Conservation (phyloP, 257 asterid species). For the Salvia miltiorrhiza region DNA sequence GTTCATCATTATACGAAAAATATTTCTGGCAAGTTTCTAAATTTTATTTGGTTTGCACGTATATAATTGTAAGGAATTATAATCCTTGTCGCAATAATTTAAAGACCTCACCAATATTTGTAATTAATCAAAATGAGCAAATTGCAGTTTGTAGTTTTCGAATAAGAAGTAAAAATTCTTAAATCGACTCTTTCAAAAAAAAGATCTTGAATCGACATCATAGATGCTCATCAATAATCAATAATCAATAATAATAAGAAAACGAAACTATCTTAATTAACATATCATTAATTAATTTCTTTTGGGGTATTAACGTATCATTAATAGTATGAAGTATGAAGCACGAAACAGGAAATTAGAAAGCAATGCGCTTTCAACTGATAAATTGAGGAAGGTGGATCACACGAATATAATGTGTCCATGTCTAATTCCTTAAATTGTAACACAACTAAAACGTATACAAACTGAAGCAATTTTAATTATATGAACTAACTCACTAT, state of each 20-base stretch:
- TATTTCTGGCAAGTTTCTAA: not conserved
- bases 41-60: not conserved
- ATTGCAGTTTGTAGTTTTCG: too few relatives aligned
- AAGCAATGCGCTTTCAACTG: not conserved
- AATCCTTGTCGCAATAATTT: not conserved
- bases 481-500: too few relatives aligned
- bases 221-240: too few relatives aligned
- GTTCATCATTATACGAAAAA: not conserved
- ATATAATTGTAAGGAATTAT: not conserved
- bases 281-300: not conserved
- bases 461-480: too few relatives aligned
- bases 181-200: too few relatives aligned
- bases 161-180: too few relatives aligned
- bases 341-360: not conserved
- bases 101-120: not conserved
- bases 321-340: too few relatives aligned
- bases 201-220: too few relatives aligned
- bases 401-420: constrained; percentile 3
- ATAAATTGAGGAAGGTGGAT: not conserved
- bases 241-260: not conserved
- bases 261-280: not conserved
- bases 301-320: too few relatives aligned
- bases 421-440: not conserved
- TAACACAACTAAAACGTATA: not conserved
- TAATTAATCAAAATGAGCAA: not conserved